A percentile compares a stretch with the other conserved stretches of the same genome.
Conservation (phyloP, 305 asterid genomes). For the Ajuga reptans region DNA sequence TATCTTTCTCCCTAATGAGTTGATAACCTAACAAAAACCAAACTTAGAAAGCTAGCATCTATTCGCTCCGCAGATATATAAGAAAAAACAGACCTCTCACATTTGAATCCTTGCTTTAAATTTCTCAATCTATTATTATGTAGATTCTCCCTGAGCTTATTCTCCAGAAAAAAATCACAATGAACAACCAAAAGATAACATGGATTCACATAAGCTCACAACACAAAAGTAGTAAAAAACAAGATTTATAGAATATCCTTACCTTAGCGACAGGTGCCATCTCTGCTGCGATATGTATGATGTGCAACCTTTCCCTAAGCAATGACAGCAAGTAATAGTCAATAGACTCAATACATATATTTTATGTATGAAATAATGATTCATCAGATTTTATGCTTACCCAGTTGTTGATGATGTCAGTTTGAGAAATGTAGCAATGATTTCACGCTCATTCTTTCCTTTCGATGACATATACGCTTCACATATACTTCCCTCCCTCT, state of each 20-base stretch:
- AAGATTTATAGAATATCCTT: slow-evolving; percentile 19
- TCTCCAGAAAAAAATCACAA: not conserved
- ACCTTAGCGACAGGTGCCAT: slow-evolving; percentile 99
- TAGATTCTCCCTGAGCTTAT: not conserved
- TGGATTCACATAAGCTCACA: slow-evolving; percentile 1
- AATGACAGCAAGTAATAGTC: slow-evolving; percentile 28
- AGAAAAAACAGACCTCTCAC: slow-evolving; percentile 1
- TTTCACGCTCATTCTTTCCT: slow-evolving; percentile 64
- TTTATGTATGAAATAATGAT: not conserved
- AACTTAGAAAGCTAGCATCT: not conserved
- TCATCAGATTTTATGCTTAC: slow-evolving; percentile 30
- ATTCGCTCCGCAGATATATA: not conserved
- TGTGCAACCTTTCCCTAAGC: slow-evolving; percentile 67
- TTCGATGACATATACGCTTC: slow-evolving; percentile 58
- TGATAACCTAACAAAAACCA: not conserved
- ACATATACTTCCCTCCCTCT: slow-evolving; percentile 48
- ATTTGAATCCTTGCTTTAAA: not conserved
- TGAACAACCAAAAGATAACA: not conserved
- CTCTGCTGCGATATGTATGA: slow-evolving; percentile 95
- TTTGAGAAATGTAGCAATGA: slow-evolving; percentile 47
- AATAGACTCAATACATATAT: slow-evolving; percentile 22
- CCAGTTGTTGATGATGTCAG: slow-evolving; percentile 44
- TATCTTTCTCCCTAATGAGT: not conserved
- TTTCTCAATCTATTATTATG: not conserved
- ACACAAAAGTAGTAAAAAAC: not conserved